Conservation (phyloP, 139 green algal genomes). For the Pseudopediastrum boryanum region DNA sequence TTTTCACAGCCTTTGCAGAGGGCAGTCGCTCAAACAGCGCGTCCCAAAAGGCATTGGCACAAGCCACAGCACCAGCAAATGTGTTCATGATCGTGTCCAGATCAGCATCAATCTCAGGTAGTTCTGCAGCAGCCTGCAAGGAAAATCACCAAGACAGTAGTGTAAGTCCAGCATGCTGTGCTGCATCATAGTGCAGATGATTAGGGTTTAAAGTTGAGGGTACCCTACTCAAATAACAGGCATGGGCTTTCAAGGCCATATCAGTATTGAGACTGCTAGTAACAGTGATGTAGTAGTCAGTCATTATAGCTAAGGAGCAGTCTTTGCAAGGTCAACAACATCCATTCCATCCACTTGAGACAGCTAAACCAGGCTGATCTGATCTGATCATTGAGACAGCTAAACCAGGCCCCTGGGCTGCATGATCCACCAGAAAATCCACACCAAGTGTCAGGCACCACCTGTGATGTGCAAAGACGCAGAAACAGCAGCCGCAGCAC, state of each 20-base stretch:
- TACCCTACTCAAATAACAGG: not conserved
- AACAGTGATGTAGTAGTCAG: not conserved
- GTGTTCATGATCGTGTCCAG: slow-evolving; percentile 19
- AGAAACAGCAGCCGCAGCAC: not conserved
- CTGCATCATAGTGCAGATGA: no score
- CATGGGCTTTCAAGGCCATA: not conserved
- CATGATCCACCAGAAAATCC: not conserved
- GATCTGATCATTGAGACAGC: no score
- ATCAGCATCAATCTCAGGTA: slow-evolving; percentile 40
- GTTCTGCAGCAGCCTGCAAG: slow-evolving; percentile 20
- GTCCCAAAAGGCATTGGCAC: slow-evolving; percentile 24
- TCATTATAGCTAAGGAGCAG: no score
- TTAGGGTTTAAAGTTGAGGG: no score
- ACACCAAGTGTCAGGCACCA: not conserved
- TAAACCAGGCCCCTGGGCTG: no score
- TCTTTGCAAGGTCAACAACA: no score
- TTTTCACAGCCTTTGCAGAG: slow-evolving; percentile 41
- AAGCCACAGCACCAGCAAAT: slow-evolving; percentile 45
- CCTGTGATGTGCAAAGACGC: not conserved
- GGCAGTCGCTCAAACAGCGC: slow-evolving; percentile 52
- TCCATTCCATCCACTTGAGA: no score
- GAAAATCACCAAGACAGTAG: not conserved
- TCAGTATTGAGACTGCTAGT: not conserved
- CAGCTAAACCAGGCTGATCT: no score
- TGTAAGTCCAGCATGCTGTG: not conserved